Percentiles rank a stretch among this genome's conserved stretches.
Conservation (phyloP, 1,139 yeast species). For the Geotrichum carabidarum region DNA sequence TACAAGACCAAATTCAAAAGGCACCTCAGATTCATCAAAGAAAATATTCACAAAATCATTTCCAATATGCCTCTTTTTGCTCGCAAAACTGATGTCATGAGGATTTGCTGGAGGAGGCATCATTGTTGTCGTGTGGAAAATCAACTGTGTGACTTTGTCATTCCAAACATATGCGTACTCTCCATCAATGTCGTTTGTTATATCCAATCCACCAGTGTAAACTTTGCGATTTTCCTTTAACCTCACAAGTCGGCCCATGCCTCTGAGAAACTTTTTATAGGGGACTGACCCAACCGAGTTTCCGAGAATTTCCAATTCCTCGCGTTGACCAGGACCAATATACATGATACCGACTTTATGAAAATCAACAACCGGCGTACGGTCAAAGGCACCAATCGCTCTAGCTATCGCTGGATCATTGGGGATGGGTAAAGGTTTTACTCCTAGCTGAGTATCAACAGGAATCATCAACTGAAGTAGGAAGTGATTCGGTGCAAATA, state of each 20-base stretch:
- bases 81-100: slow-evolving; percentile 45
- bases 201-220: slow-evolving; percentile 79
- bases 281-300: slow-evolving; percentile 61
- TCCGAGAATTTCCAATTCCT: slow-evolving; percentile 59
- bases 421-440: slow-evolving; percentile 42
- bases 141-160: slow-evolving; percentile 63
- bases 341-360: slow-evolving; percentile 77
- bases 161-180: slow-evolving; percentile 70
- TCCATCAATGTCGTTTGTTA: slow-evolving; percentile 65
- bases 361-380: slow-evolving; percentile 73
- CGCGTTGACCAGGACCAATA: slow-evolving; percentile 60
- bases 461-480: slow-evolving; percentile 43
- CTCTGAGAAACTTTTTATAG: slow-evolving; percentile 55
- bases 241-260: slow-evolving; percentile 55
- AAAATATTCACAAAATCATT: slow-evolving; percentile 76
- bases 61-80: slow-evolving; percentile 81
- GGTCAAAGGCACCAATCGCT: slow-evolving; percentile 61
- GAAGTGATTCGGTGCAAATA: slow-evolving; percentile 40
- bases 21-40: slow-evolving; percentile 66
- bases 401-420: slow-evolving; percentile 51
- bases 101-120: slow-evolving; percentile 53
- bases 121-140: slow-evolving; percentile 75
- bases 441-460: slow-evolving; percentile 24
- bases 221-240: slow-evolving; percentile 52
- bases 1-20: slow-evolving; percentile 66